Evolutionary conservation across 192 early-diverging fungal genomes (phyloP), one percentile per base, ranked within the genome.

Genomic region (Coemansia sp.): DNA sequence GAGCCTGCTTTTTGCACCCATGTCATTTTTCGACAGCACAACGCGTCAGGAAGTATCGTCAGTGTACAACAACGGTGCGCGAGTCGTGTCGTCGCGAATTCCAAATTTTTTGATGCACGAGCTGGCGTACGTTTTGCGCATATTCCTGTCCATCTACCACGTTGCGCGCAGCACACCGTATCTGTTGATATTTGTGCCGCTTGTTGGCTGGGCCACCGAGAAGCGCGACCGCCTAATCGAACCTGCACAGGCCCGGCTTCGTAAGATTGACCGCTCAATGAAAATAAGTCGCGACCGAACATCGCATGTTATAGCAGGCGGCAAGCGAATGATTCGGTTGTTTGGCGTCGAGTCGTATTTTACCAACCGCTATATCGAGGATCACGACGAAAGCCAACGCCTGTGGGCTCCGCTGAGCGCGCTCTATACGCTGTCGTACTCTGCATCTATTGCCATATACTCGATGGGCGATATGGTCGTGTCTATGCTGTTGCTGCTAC

Each of bases 281-380:
- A 16, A 47, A 1, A 22, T 77, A 3, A 65, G 21, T 4, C 21
- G 61, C 23, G 62, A 37, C 21, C 54, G 60, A 1, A 61, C 61
- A 0, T 43, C 45, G 8, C 57, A 70, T 50, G 48, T 73, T 12
- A 69, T 79, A 12, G 22, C 23, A 0, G 91, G 88, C 17, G 92
- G 91, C 0, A 68, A 88, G 25, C 80, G 85, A 0, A 85, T 85
- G 39, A 87, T 95, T 47, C 86, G 92, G 43, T 80, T 91, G 0
- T 91, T 86, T 64, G 69, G 74, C 26, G 83, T 72, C 1, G 83
- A 85, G 41, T 22, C 78, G 38, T 79, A 78, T 3, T 94, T 94
- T 49, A 72, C 77, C 31, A 48, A 54, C 0, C 49, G 74, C 9
- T 87, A 91, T 49, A 71, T 82, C 22, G 61, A 75, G 5, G 69